Evolutionary conservation across 768 basidiomycete genomes (phyloP).

Genomic region (Boletus subparvulus): DNA sequence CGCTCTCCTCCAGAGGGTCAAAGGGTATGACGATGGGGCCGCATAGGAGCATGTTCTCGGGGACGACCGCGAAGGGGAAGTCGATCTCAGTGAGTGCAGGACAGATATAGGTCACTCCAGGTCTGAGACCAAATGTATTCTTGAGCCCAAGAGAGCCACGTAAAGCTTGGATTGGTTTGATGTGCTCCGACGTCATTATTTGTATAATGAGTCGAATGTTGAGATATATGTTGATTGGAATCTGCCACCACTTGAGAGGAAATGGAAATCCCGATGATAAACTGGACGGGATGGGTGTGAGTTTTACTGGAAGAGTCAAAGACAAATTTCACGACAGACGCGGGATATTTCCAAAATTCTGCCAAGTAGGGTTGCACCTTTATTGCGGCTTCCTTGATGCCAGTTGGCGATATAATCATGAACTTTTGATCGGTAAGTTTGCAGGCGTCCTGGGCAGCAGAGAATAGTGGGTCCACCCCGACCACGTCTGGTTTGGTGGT

Average conservation of each 20-base stretch:
- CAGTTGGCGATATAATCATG: background rate
- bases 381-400: background rate
- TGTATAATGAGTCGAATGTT: background rate
- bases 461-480: background rate
- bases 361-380: background rate
- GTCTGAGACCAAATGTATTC: background rate
- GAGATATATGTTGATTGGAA: slow-evolving; percentile 10
- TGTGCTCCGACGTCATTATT: background rate
- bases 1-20: slow-evolving; percentile 6
- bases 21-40: slow-evolving; percentile 9
- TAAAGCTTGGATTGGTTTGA: background rate
- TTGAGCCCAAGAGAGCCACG: slow-evolving; percentile 6
- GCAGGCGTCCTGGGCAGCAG: slow-evolving; percentile 6
- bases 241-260: slow-evolving; percentile 17
- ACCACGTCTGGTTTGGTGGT: background rate
- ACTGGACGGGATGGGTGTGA: background rate
- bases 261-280: slow-evolving; percentile 7
- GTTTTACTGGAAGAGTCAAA: background rate
- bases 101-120: slow-evolving; percentile 1
- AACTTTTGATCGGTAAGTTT: background rate
- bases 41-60: slow-evolving; percentile 4
- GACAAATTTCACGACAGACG: background rate
- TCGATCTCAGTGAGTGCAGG: slow-evolving; percentile 2
- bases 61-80: slow-evolving; percentile 1
- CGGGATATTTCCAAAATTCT: slow-evolving; percentile 6